Evolutionary conservation across 169 alveolate species (phyloP), one percentile per base, ranked within the genome.

Genomic region (Eimeria zaria): DNA sequence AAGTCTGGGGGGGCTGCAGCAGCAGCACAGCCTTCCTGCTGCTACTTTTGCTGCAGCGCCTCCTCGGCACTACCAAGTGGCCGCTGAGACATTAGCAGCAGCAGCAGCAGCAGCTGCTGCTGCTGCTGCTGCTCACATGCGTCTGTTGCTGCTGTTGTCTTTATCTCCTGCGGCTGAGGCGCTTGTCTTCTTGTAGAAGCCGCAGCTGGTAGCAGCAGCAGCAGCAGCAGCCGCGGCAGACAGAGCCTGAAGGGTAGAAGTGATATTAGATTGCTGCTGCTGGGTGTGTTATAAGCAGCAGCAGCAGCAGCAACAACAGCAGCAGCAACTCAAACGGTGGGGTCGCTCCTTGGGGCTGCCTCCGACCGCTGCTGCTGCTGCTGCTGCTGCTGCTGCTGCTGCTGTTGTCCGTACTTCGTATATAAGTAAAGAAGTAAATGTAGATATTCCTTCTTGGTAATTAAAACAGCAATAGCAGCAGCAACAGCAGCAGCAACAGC

Each of bases 341-440:
- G 74, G 74, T 64, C 74, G 74, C 74, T 64, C 74, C 8, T n/a
- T 64, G 74, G 74, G 74, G 74, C 74, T 64, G 74, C 41, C 74
- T 64, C 74, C 36, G 39, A 64, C 74, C 41, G 74, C 74, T 64
- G 74, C 74, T 64, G 74, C 74, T 27, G 74, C 74, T 24, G 73
- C 73, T 24, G 73, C 73, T 27, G 74, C 74, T 16, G 74, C 74
- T 16, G 74, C 74, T 16, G 74, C 39, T 0, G 74, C 74, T 27
- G 74, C 39, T 64, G 18, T 39, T 64, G 74, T 39, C 18, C 12
- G 18, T 27, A 16, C 36, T 51, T 6, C 60, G 12, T 51, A 12
- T 51, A 51, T 6, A 64, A 64, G 74, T 27, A 27, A 27, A 64
- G 1, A 64, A 27, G 8, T 64, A 64, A 64, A 0, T 14, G 18